Conservation (phyloP, 768 basidiomycete species). For the Psilocybe sp. region DNA sequence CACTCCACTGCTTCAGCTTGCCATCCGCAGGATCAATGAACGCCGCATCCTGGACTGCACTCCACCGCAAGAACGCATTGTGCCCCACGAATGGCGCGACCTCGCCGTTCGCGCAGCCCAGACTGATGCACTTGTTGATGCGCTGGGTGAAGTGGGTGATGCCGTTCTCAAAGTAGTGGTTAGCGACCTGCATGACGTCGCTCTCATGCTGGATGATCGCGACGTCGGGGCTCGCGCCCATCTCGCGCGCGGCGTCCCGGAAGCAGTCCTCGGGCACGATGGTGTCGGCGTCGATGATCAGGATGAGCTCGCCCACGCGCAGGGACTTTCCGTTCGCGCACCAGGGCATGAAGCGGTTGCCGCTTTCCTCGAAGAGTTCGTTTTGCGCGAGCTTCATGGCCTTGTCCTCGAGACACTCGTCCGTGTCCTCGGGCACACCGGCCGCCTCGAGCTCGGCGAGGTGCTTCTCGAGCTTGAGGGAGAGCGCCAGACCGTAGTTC, state of each 20-base stretch:
- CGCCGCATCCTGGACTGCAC: slow-evolving; percentile 81
- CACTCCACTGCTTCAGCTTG: slow-evolving; percentile 67
- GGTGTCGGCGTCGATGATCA: slow-evolving; percentile 81
- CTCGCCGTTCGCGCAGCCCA: slow-evolving; percentile 78
- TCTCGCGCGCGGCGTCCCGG: slow-evolving; percentile 84
- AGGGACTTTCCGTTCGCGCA: slow-evolving; percentile 71
- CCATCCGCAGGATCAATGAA: slow-evolving; percentile 65
- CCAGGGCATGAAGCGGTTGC: slow-evolving; percentile 60
- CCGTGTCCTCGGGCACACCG: slow-evolving; percentile 36
- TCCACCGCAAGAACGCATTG: slow-evolving; percentile 87
- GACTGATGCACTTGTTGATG: slow-evolving; percentile 79
- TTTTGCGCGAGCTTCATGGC: slow-evolving; percentile 74
- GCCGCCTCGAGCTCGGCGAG: slow-evolving; percentile 43
- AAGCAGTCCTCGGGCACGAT: slow-evolving; percentile 81
- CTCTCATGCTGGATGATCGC: slow-evolving; percentile 86
- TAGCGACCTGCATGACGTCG: slow-evolving; percentile 86
- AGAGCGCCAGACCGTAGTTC: slow-evolving; percentile 68
- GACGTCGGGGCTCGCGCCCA: slow-evolving; percentile 73
- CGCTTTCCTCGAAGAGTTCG: slow-evolving; percentile 63
- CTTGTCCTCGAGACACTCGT: slow-evolving; percentile 64
- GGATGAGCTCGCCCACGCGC: slow-evolving; percentile 74
- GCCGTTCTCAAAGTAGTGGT: slow-evolving; percentile 89
- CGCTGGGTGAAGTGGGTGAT: slow-evolving; percentile 88
- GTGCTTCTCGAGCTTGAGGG: slow-evolving; percentile 57
- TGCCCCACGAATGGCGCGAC: slow-evolving; percentile 84